A percentile compares a stretch with the other conserved stretches of the same genome.
These are phyloP conservation scores for Aspergillus diversus DNA, from an alignment of 495 filamentous ascomycete genomes.

Conservation along the genomic window DNA sequence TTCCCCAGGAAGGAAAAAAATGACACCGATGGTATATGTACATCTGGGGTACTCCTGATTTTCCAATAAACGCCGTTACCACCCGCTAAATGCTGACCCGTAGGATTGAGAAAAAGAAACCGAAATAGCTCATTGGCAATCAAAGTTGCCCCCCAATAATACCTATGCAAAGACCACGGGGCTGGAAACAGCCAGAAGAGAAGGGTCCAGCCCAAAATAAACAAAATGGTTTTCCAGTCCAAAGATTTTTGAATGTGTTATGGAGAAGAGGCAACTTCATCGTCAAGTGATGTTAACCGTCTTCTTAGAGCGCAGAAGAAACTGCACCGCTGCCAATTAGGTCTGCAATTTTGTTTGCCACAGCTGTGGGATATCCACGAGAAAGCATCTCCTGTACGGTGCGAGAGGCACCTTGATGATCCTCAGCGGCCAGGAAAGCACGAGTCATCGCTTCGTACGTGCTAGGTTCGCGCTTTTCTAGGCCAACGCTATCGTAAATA, in stretches of 20 bases:
- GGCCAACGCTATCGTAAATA: constrained; percentile 75
- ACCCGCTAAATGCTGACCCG: constrained; percentile 41
- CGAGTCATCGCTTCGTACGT: constrained; percentile 99
- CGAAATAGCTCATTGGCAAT: constrained; percentile 27
- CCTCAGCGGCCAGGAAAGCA: constrained; percentile 82
- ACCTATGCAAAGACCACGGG: constrained; percentile 31
- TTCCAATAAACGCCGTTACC: constrained; percentile 34
- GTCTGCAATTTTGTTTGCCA: constrained; percentile 89
- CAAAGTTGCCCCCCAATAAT: constrained; percentile 36
- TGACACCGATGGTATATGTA: constrained; percentile 37
- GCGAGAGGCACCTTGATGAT: constrained; percentile 69
- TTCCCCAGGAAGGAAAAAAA: constrained; percentile 10
- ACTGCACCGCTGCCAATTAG: constrained; percentile 65
- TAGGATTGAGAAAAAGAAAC: constrained; percentile 21
- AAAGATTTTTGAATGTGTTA: constrained; percentile 22
- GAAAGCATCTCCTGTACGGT: constrained; percentile 91
- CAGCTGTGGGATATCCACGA: constrained; percentile 87
- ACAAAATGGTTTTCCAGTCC: constrained; percentile 33
- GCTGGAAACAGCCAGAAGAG: constrained; percentile 32
- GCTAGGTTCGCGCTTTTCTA: constrained; percentile 84
- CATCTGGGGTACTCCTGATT: constrained; percentile 25
- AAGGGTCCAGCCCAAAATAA: constrained; percentile 47
- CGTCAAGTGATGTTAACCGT: constrained; percentile 4
- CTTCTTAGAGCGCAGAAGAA: constrained; percentile 31
- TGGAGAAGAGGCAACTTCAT: constrained; percentile 23